Evolutionary conservation across 148 eudicot species (phyloP).

Genomic region (Tetragonia tetragonoides): DNA sequence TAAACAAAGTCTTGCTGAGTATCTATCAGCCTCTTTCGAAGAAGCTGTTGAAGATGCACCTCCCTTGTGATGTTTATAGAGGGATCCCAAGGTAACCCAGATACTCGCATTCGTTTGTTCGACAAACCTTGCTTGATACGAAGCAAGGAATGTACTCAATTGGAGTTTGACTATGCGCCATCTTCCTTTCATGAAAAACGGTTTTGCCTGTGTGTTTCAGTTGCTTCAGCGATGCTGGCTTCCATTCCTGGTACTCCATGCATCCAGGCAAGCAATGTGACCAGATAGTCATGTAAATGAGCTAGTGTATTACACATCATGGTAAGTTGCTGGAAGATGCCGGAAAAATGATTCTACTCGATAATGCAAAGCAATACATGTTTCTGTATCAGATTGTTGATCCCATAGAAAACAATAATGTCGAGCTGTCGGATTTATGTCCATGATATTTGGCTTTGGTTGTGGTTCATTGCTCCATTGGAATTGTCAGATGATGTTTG

Average conservation of each 20-base stretch:
- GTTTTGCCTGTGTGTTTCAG: not conserved
- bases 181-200: not conserved
- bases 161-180: constrained; percentile 2
- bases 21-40: constrained; percentile 50
- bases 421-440: not conserved
- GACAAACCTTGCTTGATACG: not conserved
- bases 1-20: constrained; percentile 66
- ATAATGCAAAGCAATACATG: not conserved
- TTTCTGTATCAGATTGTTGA: not conserved
- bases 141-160: not conserved
- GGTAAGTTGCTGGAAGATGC: no score
- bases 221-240: not conserved
- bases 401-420: not conserved
- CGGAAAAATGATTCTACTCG: not conserved
- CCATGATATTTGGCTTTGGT: not conserved
- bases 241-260: not conserved
- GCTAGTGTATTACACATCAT: no score
- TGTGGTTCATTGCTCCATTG: not conserved
- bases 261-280: not conserved
- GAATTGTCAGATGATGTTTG: no score
- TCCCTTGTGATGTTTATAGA: constrained; percentile 14
- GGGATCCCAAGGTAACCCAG: not conserved
- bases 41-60: constrained; percentile 37
- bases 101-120: not conserved
- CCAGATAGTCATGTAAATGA: not conserved